Conservation (phyloP, 495 filamentous ascomycete genomes). For the Penicillium goetzii region DNA sequence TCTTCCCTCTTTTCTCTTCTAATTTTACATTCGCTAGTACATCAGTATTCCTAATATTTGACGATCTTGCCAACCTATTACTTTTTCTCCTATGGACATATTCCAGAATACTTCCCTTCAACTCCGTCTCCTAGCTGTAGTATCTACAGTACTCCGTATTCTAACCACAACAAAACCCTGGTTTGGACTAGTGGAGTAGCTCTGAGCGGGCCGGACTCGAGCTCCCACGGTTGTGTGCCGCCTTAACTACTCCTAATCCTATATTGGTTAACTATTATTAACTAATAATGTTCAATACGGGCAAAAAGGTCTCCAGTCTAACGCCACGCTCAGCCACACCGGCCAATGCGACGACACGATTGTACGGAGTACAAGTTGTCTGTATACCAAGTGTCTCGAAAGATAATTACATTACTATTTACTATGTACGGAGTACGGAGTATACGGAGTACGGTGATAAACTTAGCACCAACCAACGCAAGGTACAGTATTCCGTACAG, state of each 20-base stretch:
- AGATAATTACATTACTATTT: slow-evolving; percentile 3
- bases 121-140: not conserved
- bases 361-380: not conserved
- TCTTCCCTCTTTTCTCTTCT: not conserved
- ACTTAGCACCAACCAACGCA: not conserved
- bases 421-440: not conserved
- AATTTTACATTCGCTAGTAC: not conserved
- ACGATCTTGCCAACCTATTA: not conserved
- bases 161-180: not conserved
- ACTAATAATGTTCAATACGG: slow-evolving; percentile 1
- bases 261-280: not conserved
- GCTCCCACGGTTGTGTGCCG: slow-evolving; percentile 3
- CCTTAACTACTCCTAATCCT: not conserved
- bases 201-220: slow-evolving; percentile 11
- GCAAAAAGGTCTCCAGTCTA: slow-evolving; percentile 5
- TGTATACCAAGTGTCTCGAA: not conserved
- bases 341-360: not conserved
- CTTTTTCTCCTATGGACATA: not conserved
- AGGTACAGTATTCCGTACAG: not conserved
- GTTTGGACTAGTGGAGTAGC: slow-evolving; percentile 9
- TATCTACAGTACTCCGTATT: too few species aligned
- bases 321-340: slow-evolving; percentile 19
- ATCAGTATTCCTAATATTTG: not conserved
- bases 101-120: not conserved
- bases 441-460: not conserved